Evolutionary conservation across 139 green algal genomes (phyloP).

Genomic region (Volvox africanus): DNA sequence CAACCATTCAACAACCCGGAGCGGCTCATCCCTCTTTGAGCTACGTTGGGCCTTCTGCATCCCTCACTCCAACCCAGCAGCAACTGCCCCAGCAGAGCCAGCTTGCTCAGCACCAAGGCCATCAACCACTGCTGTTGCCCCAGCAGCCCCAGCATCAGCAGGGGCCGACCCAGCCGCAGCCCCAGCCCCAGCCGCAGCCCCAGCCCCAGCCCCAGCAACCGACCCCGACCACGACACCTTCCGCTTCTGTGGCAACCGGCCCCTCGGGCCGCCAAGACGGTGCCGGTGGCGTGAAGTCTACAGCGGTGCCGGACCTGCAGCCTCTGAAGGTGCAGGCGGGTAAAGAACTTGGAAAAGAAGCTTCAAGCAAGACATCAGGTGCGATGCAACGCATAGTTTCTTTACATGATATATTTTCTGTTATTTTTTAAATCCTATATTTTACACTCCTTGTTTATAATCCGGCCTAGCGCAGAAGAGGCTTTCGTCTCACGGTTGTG

Average conservation of each 20-base stretch:
- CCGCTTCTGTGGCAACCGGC: not conserved
- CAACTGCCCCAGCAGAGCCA: not conserved
- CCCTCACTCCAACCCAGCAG: not conserved
- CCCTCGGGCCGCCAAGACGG: not conserved
- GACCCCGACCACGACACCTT: not conserved
- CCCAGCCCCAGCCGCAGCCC: not conserved
- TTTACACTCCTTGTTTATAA: too few species aligned
- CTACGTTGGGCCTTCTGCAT: not conserved
- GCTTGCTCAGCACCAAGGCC: not conserved
- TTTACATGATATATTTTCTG: too few species aligned
- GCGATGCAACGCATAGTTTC: not conserved
- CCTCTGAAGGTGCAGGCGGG: not conserved
- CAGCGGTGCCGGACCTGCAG: not conserved
- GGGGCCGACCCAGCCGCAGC: not conserved
- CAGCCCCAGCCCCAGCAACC: not conserved
- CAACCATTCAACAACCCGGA: not conserved
- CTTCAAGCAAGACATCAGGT: not conserved
- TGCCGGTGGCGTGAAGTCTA: not conserved
- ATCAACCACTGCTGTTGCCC: not conserved
- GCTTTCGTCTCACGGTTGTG: too few species aligned
- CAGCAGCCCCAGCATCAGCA: not conserved
- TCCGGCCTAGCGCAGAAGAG: too few species aligned
- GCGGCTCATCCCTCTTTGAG: not conserved
- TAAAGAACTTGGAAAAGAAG: slow-evolving; percentile 3
- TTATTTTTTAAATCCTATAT: too few species aligned